Evolutionary conservation across 139 green algal genomes (phyloP), one percentile per base, ranked within the genome.

Genomic region (Trebouxia sp.): DNA sequence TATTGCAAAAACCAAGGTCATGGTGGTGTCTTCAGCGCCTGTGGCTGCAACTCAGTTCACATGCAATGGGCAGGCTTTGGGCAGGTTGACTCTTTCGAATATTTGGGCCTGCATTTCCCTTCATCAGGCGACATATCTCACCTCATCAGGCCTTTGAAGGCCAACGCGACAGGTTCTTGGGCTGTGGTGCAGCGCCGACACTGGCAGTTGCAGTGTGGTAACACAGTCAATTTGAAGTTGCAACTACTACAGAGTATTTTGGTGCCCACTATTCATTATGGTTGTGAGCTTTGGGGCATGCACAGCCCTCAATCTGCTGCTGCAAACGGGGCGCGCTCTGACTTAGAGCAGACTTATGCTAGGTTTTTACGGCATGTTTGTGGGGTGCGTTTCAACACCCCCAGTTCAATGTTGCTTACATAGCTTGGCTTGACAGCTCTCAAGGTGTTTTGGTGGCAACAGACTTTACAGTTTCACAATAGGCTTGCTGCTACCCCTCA

Each of bases 1-100:
- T 66, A 11, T 38, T 38, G 55, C 55, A 66, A 66, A 66, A 38
- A 66, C n/a, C n/a, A 66, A 66, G 38, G 55, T 66, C 55, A 66
- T 66, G 55, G 55, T 66, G 55, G 55, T 66, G 5, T 38, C 55
- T 38, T 66, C 55, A 39, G 15, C 55, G 5, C 12, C 55, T 66
- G 55, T 38, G 37, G 55, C n/a, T n/a, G n/a, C n/a, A n/a, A n/a
- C n/a, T n/a, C n/a, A 14, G 26, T 66, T 66, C 55, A 66, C 55
- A 66, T 66, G 55, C 55, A 66, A 66, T 66, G 55, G 55, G 55
- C 55, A 66, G 55, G 6, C 55, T 39, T 39, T 66, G 24, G 14
- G 14, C 50, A 62, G 14, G 12, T 62, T 62, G 10, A 62, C 5
- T 62, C 50, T 22, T 62, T 62, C 50, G 28, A 26, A 62, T 62